These are phyloP conservation scores for Ilyonectria mors-panacis DNA, from an alignment of 2,329 filamentous ascomycete genomes.

Conservation along the genomic window DNA sequence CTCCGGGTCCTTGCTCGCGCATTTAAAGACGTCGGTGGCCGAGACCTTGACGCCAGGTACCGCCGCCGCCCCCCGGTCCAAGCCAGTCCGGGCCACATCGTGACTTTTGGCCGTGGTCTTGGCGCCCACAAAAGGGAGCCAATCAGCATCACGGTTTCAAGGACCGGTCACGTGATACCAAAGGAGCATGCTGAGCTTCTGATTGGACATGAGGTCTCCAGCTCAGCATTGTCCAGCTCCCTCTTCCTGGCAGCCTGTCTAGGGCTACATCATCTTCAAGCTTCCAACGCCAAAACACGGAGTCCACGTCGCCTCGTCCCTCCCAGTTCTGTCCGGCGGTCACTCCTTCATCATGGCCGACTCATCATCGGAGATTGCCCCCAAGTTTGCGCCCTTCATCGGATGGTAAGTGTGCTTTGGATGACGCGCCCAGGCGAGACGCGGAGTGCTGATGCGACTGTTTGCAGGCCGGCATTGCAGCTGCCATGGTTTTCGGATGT, in stretches of 20 bases:
- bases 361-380: slow-evolving; percentile 74
- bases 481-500: slow-evolving; percentile 90
- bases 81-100: slow-evolving; percentile 21
- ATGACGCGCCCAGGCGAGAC: slow-evolving; percentile 29
- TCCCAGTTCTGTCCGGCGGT: slow-evolving; percentile 38
- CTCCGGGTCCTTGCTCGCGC: neutral
- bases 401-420: slow-evolving; percentile 76
- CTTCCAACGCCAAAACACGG: slow-evolving; percentile 42
- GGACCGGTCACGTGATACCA: slow-evolving; percentile 34
- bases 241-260: slow-evolving; percentile 42
- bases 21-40: slow-evolving; percentile 29
- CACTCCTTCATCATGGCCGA: slow-evolving; percentile 62
- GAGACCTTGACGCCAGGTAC: slow-evolving; percentile 29
- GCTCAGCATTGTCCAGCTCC: slow-evolving; percentile 39
- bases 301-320: slow-evolving; percentile 37
- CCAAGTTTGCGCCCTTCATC: slow-evolving; percentile 89
- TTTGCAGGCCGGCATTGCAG: slow-evolving; percentile 79
- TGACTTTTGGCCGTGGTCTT: slow-evolving; percentile 7
- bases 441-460: slow-evolving; percentile 45
- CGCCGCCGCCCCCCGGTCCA: slow-evolving; percentile 32
- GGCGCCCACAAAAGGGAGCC: slow-evolving; percentile 31
- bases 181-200: slow-evolving; percentile 1
- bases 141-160: slow-evolving; percentile 13
- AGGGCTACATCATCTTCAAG: slow-evolving; percentile 49
- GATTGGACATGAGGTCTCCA: slow-evolving; percentile 42